A percentile compares a stretch with the other conserved stretches of the same genome.
Conservation (phyloP, 768 basidiomycete species). For the Termitomyces sp. region DNA sequence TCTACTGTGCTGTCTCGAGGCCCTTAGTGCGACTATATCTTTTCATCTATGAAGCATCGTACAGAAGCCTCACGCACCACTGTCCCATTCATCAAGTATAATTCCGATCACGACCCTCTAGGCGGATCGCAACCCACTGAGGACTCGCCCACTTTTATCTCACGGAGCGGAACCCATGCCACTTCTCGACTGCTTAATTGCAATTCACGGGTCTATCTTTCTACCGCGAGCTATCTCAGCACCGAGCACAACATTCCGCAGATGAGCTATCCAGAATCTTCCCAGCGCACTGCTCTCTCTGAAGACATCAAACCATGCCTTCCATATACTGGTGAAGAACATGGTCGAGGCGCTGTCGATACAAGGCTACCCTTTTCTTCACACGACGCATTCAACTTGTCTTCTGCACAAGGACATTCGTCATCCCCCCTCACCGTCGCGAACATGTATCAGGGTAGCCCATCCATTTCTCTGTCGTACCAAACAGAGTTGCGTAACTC, state of each 20-base stretch:
- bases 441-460: not conserved
- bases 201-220: not conserved
- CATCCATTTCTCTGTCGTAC: not conserved
- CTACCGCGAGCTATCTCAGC: not conserved
- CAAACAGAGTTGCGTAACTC: not conserved
- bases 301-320: not conserved
- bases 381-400: not conserved
- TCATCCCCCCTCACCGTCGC: not conserved
- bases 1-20: not conserved
- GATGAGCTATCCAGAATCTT: conserved; percentile 16
- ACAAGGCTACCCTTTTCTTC: not conserved
- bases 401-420: not conserved
- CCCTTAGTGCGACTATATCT: not conserved
- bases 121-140: not conserved
- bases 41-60: not conserved
- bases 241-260: not conserved
- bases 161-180: not conserved
- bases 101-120: not conserved
- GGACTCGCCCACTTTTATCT: not conserved
- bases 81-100: not conserved
- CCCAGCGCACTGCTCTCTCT: conserved; percentile 13
- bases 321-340: not conserved
- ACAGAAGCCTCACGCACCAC: not conserved
- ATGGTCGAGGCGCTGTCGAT: not conserved
- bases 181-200: not conserved